Base-by-base conservation (phyloP, 441 rosid genomes). In the Raphanus hybrid region DNA sequence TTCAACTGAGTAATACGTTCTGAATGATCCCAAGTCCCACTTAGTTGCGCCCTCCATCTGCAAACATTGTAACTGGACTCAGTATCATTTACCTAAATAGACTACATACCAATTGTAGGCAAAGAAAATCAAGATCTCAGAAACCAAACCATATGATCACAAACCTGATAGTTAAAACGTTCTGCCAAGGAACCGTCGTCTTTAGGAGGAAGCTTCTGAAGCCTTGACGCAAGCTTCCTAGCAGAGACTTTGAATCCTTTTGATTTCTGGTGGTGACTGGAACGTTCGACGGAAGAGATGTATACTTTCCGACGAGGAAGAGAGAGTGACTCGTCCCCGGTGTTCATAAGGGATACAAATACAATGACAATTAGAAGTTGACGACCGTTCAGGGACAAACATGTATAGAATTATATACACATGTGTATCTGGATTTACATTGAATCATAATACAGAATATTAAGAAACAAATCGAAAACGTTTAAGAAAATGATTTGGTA, bases 151-250 rank as follows among this genome's bases (percentile, higher is more conserved):
- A 65, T 43, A 61, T 41, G 59, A 54, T 15, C 58, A 59, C 68
- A 63, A 58, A 85, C 86, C 87, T 79, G 68, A 75, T 55, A 66
- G 57, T 84, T 78, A 12, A 77, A 80, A 3, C 41, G 72, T 81
- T 79, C 67, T 70, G 58, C 69, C 20, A 18, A 18, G 20, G 20
- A 18, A 69, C 60, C 69, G 75, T 74, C 45, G 7, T 23, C 45
- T 43, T 45, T 76, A 20, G 11, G 74, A 54, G 73, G 64, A 75
- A 78, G 66, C 58, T 80, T 84, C 87, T 88, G 90, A 62, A 86
- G 64, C 48, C 81, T 82, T 18, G 94, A 90, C 10, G 86, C 93
- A 37, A 90, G 90, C 80, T 84, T 90, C 83, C 94, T 83, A 18
- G 89, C 87, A 2, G 89, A 88, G 62, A 82, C 78, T 16, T 60